phyloP scores from a whole-genome alignment of 441 rosid species.

The Biscutella laevigata region DNA sequence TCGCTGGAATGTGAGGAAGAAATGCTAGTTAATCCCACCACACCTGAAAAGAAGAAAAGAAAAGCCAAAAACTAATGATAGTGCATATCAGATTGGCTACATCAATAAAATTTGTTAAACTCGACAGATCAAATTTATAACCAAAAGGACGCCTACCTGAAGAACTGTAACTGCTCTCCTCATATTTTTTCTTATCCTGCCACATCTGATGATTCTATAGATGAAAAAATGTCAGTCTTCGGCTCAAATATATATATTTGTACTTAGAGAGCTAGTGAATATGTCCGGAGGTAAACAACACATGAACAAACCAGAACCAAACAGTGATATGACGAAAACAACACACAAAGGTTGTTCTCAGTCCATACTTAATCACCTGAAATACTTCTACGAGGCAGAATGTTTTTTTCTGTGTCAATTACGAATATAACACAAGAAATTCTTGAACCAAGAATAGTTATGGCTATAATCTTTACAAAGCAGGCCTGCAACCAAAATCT shows the following conservation, averaged over 20 bases:
- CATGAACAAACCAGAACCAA: not conserved
- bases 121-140: slow-evolving; percentile 1
- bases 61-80: not conserved
- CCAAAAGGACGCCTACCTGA: slow-evolving; percentile 34
- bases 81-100: not conserved
- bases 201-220: slow-evolving; percentile 29
- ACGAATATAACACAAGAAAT: not conserved
- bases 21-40: slow-evolving; percentile 28
- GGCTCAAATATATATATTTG: not conserved
- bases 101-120: not conserved
- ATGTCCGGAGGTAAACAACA: not conserved
- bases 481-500: not conserved
- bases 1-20: slow-evolving; percentile 27
- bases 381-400: not conserved
- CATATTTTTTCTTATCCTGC: slow-evolving; percentile 28
- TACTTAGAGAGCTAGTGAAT: not conserved
- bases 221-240: slow-evolving; percentile 18
- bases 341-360: not conserved
- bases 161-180: slow-evolving; percentile 30
- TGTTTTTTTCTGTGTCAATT: not conserved
- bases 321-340: not conserved
- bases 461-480: not conserved
- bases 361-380: not conserved
- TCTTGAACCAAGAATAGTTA: not conserved
- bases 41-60: slow-evolving; percentile 29